These are phyloP conservation scores for Daldinia sp. DNA, from an alignment of 2,329 filamentous ascomycete species.

Conservation along the genomic window DNA sequence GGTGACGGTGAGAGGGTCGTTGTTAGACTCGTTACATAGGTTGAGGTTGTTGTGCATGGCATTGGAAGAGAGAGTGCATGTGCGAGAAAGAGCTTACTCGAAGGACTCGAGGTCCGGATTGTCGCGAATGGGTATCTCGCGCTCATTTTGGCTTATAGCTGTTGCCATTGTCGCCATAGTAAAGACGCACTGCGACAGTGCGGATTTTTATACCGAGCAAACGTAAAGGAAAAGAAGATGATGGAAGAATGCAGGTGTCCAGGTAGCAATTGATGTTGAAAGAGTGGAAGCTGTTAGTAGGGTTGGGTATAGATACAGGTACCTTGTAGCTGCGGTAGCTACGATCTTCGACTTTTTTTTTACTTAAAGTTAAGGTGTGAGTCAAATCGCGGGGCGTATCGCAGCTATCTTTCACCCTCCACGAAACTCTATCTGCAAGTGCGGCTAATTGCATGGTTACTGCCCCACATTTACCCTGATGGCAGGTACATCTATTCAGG, in stretches of 20 bases:
- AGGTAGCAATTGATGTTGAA: not conserved
- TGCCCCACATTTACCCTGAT: constrained; percentile 29
- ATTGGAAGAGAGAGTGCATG: not conserved
- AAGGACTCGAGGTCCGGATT: constrained; percentile 49
- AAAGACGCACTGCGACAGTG: not conserved
- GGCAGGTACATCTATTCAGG: constrained; percentile 21
- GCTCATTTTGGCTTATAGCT: constrained; percentile 34
- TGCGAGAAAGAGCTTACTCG: constrained; percentile 41
- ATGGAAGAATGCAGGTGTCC: not conserved
- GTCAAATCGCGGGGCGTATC: constrained; percentile 44
- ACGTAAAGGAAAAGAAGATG: not conserved
- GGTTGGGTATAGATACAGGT: not conserved
- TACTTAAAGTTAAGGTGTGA: constrained; percentile 23
- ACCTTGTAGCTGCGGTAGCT: constrained; percentile 7
- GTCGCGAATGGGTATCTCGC: constrained; percentile 47
- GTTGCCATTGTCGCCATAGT: constrained; percentile 35
- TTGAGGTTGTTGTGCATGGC: not conserved
- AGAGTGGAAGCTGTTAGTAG: not conserved
- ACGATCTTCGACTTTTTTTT: constrained; percentile 21
- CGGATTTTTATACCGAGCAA: not conserved
- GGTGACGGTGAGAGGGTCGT: constrained; percentile 43
- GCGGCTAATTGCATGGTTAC: constrained; percentile 35
- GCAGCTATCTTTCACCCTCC: constrained; percentile 13
- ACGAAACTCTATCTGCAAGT: constrained; percentile 31
- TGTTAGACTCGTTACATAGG: constrained; percentile 12